Conservation (phyloP, 2,329 filamentous ascomycete genomes). For the Tolypocladium sp. region DNA sequence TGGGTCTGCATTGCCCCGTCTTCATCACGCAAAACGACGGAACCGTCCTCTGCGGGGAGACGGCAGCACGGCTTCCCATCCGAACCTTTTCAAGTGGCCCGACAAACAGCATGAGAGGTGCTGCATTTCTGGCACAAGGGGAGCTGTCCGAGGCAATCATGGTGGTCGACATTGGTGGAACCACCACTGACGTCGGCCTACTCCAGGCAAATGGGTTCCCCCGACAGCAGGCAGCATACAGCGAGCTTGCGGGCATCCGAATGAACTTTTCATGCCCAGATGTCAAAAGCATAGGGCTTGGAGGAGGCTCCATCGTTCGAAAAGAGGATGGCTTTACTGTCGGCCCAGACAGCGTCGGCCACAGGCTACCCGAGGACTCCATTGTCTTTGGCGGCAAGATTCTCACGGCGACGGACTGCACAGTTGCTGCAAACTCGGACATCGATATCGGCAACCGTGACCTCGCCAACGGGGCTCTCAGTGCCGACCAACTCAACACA, state of each 20-base stretch:
- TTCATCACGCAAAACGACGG: constrained; percentile 59
- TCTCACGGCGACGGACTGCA: constrained; percentile 50
- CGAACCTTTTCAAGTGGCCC: constrained; percentile 54
- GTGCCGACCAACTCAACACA: constrained; percentile 21
- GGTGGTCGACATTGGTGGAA: constrained; percentile 60
- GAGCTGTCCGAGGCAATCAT: constrained; percentile 33
- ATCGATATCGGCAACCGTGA: constrained; percentile 31
- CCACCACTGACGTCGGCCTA: constrained; percentile 55
- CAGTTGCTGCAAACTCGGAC: constrained; percentile 22
- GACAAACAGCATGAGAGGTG: constrained; percentile 55
- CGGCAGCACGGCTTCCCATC: constrained; percentile 48
- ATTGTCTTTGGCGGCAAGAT: constrained; percentile 46
- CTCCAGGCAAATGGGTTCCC: constrained; percentile 54
- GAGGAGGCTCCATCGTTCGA: constrained; percentile 47
- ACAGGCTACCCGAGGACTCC: constrained; percentile 43
- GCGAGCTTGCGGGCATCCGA: constrained; percentile 51
- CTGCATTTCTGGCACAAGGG: constrained; percentile 44
- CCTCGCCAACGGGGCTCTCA: constrained; percentile 22
- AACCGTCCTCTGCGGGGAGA: constrained; percentile 44
- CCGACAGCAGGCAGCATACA: constrained; percentile 52
- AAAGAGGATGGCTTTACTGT: constrained; percentile 30
- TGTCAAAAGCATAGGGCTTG: constrained; percentile 50
- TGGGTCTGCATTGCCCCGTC: constrained; percentile 43
- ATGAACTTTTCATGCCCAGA: constrained; percentile 52
- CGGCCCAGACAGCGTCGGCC: constrained; percentile 54